phyloP scores from a whole-genome alignment of 345 rosid species.

The Eucalyptus erythrocorys region DNA sequence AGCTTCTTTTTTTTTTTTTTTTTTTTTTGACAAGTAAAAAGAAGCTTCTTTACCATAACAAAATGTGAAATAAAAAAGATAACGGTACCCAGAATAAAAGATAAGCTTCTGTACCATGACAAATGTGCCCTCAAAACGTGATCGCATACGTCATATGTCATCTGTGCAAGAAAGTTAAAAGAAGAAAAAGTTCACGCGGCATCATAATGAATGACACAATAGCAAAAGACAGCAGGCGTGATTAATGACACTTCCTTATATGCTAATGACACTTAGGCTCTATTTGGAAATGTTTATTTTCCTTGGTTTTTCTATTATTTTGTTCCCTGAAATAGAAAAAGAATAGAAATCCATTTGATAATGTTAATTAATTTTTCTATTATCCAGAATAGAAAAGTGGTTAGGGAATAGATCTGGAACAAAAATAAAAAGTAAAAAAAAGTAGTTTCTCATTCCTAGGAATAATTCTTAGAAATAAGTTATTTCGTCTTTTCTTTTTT shows the following conservation, averaged over 20 bases:
- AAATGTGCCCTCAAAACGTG: background rate
- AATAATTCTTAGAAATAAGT: too few relatives aligned
- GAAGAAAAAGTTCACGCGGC: background rate
- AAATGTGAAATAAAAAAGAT: background rate
- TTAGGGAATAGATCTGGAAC: fast-evolving
- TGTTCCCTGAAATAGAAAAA: fast-evolving
- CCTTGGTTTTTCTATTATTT: too few relatives aligned
- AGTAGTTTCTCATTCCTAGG: fast-evolving
- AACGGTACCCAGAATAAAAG: background rate
- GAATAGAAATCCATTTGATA: fast-evolving
- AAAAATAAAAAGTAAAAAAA: too few relatives aligned
- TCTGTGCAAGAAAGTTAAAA: background rate
- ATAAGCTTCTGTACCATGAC: background rate
- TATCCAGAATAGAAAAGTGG: fast-evolving
- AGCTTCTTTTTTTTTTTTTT: too few relatives aligned
- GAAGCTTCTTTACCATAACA: background rate
- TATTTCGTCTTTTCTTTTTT: too few relatives aligned
- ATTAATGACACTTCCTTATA: background rate
- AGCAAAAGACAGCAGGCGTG: background rate
- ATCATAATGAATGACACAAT: background rate
- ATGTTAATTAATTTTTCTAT: too few relatives aligned
- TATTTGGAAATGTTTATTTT: too few relatives aligned
- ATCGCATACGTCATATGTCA: background rate
- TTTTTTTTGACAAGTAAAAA: too few relatives aligned
- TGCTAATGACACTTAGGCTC: background rate